These are phyloP conservation scores for Phoma sp. DNA, from an alignment of 2,329 filamentous ascomycete species.

Conservation along the genomic window DNA sequence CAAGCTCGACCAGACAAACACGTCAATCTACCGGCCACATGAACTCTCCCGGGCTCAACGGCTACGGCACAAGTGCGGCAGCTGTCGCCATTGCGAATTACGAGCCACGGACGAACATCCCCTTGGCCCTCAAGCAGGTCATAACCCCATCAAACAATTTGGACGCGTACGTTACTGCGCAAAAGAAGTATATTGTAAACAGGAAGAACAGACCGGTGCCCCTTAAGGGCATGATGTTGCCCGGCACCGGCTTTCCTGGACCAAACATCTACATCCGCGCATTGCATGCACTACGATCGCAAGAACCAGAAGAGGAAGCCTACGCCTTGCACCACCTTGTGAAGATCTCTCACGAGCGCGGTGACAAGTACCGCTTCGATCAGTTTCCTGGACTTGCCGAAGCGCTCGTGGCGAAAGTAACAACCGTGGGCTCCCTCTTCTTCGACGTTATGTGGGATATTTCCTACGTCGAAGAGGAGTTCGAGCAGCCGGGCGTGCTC, in stretches of 20 bases:
- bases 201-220: constrained; percentile 47
- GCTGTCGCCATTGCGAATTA: constrained; percentile 71
- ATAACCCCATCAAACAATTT: constrained; percentile 77
- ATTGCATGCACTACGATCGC: constrained; percentile 80
- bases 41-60: constrained; percentile 54
- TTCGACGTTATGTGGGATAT: constrained; percentile 84
- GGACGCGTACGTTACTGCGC: constrained; percentile 66
- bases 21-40: constrained; percentile 56
- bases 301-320: constrained; percentile 80
- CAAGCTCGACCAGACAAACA: constrained; percentile 61
- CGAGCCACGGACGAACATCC: constrained; percentile 67
- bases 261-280: constrained; percentile 93
- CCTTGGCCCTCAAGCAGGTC: constrained; percentile 73
- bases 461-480: constrained; percentile 66
- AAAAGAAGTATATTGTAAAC: constrained; percentile 58
- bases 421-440: constrained; percentile 79
- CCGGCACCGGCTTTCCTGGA: constrained; percentile 72
- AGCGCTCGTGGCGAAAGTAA: constrained; percentile 81
- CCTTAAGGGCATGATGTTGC: constrained; percentile 62
- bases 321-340: constrained; percentile 93
- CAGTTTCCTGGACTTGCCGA: constrained; percentile 89
- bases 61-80: constrained; percentile 43
- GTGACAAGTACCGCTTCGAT: constrained; percentile 95
- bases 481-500: constrained; percentile 56
- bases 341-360: constrained; percentile 92